Evolutionary conservation across 1,284 basidiomycete genomes (phyloP), one percentile per base, ranked within the genome.

Genomic region (Microbotryum lychnidis-dioicae): DNA sequence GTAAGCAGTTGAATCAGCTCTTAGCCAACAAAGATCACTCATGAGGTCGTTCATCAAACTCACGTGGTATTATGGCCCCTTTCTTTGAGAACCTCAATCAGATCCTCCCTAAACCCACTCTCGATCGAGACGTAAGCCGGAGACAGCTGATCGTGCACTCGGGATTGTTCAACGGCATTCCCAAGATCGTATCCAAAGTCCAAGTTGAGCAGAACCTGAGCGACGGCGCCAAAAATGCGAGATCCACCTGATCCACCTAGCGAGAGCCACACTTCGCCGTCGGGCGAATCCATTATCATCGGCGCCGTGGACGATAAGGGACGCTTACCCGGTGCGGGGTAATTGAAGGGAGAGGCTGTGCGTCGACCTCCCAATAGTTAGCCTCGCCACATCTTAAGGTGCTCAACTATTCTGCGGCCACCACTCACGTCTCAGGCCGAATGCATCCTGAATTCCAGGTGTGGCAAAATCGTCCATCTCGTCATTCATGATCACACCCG

Each of bases 71-170:
- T 84, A 74, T 96, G 91, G 0, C 89, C 89, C 50, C 83, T 77
- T 4, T 73, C 71, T 52, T 76, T 72, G 31, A 96, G 78, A 3
- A 74, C 83, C 20, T 82, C 76, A 5, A 91, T 62, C 31, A 86
- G 70, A 29, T 80, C 72, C 31, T 70, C 59, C 3, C 84, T 81
- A 69, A 85, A 83, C 0, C 81, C 79, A 63, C 79, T 76, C 68
- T 94, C 91, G 33, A 82, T 80, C 16, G 85, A 82, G 6, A 89
- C 73, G 23, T 70, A 65, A n/a, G 64, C 61, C 0, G 94, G 93
- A 64, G 85, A 86, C 31, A 96, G 78, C 74, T 97, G 94, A 73
- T 96, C 84, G 73, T 97, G 93, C n/a, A 96, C 73, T n/a, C 93
- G 80, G 0, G 89, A 86, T 65, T 77, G 81, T 75, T 97, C 94